Conservation (phyloP, 345 rosid genomes). For the Pelargonium nanum region DNA sequence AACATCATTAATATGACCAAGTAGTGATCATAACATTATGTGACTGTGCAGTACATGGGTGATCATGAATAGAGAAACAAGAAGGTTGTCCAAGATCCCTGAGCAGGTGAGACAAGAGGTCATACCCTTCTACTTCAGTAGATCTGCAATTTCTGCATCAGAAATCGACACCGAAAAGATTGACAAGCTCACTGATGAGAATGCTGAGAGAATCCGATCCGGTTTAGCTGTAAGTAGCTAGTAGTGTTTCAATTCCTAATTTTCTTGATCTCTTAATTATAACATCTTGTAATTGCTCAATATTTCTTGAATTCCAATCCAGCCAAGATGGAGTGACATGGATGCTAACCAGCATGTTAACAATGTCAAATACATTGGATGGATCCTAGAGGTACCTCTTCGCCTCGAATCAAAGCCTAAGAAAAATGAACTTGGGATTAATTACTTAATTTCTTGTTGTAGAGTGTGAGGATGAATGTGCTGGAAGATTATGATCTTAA, state of each 20-base stretch:
- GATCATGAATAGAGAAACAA: slow-evolving; percentile 56
- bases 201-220: slow-evolving; percentile 33
- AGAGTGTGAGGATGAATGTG: slow-evolving; percentile 50
- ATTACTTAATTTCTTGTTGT: slow-evolving; percentile 3
- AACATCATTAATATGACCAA: no score
- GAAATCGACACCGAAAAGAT: slow-evolving; percentile 30
- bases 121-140: slow-evolving; percentile 31
- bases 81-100: slow-evolving; percentile 50
- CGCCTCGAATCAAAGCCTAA: not conserved
- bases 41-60: slow-evolving; percentile 47
- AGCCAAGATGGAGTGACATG: slow-evolving; percentile 70
- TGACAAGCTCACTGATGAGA: slow-evolving; percentile 41
- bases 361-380: slow-evolving; percentile 63
- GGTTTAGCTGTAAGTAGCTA: slow-evolving; percentile 45
- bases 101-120: slow-evolving; percentile 46
- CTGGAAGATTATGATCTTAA: slow-evolving; percentile 36
- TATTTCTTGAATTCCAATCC: not conserved
- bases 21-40: no score
- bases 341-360: slow-evolving; percentile 70
- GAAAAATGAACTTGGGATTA: not conserved
- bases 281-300: no score
- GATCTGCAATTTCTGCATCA: slow-evolving; percentile 27
- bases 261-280: no score
- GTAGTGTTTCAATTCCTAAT: no score
- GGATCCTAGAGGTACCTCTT: slow-evolving; percentile 51